Percentiles rank a stretch among this genome's conserved stretches.
Evolutionary conservation across 345 rosid species (phyloP).

Genomic region (Barbarea vulgaris): DNA sequence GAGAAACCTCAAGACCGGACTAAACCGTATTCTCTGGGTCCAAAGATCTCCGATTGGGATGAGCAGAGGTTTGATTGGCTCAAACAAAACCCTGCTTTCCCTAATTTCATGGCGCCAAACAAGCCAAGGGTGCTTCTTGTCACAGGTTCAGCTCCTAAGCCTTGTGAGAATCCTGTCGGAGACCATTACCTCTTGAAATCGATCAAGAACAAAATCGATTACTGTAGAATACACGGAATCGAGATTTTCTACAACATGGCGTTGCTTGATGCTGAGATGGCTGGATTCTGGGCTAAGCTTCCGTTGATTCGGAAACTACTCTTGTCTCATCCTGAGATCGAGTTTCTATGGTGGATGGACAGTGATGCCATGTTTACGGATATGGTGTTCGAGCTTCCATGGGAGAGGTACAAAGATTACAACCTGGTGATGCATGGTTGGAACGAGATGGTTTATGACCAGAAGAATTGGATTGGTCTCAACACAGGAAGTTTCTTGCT

Average conservation of each 20-base stretch:
- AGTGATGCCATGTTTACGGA: constrained; percentile 82
- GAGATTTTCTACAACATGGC: constrained; percentile 82
- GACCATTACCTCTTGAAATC: constrained; percentile 74
- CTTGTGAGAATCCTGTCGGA: constrained; percentile 79
- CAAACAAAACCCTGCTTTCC: constrained; percentile 52
- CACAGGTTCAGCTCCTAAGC: constrained; percentile 76
- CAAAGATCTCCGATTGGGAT: constrained; percentile 71
- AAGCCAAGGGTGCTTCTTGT: constrained; percentile 75
- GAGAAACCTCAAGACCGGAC: constrained; percentile 47
- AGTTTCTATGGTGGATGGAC: constrained; percentile 85
- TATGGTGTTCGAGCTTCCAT: constrained; percentile 76
- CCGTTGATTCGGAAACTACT: constrained; percentile 65
- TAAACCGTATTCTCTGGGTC: constrained; percentile 58
- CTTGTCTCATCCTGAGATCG: constrained; percentile 71
- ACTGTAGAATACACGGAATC: constrained; percentile 69
- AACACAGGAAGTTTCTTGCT: constrained; percentile 72
- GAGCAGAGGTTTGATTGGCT: constrained; percentile 60
- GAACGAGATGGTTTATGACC: constrained; percentile 70
- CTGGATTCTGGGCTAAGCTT: constrained; percentile 76
- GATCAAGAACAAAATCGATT: constrained; percentile 77
- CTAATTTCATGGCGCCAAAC: constrained; percentile 51
- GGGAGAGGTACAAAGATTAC: constrained; percentile 70
- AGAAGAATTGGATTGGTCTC: constrained; percentile 71
- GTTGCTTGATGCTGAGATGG: constrained; percentile 70
- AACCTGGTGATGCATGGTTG: constrained; percentile 78